Conservation (phyloP, 257 asterid species). For the Fraxinus americana region DNA sequence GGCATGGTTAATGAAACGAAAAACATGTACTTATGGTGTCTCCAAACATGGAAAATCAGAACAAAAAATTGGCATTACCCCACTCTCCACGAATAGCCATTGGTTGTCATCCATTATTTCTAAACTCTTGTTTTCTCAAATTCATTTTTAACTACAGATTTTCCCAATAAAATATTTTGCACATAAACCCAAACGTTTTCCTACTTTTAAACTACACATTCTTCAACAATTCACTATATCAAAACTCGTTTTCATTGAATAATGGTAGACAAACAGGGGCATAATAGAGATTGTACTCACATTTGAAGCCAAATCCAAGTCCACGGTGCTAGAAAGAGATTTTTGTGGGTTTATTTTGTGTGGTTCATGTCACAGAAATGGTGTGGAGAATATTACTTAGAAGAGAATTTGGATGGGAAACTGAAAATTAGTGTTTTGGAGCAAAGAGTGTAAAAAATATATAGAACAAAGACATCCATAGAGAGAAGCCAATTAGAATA, state of each 20-base stretch:
- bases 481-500: no score
- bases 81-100: background rate
- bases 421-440: background rate
- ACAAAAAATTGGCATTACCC: background rate
- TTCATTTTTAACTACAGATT: no score
- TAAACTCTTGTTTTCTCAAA: no score
- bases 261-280: no score
- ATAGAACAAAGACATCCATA: background rate
- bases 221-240: no score
- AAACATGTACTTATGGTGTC: background rate
- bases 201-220: no score
- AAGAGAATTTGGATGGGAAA: background rate
- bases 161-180: no score
- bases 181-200: no score
- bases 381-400: background rate
- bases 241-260: no score
- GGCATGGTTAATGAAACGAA: background rate
- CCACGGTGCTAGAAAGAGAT: background rate
- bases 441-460: no score
- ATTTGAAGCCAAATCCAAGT: background rate
- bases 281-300: background rate
- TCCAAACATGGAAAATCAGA: background rate
- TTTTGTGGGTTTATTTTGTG: background rate
- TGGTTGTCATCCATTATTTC: no score
- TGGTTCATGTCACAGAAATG: background rate